These are phyloP conservation scores for Arthrinium phaeospermum DNA, from an alignment of 2,329 filamentous ascomycete species.

Conservation along the genomic window DNA sequence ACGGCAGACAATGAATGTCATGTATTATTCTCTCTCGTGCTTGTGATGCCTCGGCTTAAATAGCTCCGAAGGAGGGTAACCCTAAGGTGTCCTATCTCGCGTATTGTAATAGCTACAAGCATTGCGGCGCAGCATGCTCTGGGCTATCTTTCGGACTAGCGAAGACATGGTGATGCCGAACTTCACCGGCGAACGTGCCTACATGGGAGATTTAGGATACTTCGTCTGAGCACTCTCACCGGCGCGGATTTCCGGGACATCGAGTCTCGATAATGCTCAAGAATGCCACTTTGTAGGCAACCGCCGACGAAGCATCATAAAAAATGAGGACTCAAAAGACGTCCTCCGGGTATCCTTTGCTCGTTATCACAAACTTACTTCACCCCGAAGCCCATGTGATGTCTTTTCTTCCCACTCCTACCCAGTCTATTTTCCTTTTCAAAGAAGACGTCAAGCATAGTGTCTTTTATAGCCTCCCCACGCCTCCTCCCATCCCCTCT, in stretches of 20 bases:
- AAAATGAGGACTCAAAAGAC: neutral
- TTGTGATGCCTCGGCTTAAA: conserved; percentile 1
- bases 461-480: neutral
- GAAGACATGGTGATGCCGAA: neutral
- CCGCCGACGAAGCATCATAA: neutral
- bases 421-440: neutral
- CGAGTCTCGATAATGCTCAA: neutral
- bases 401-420: neutral
- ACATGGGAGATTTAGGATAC: neutral
- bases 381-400: neutral
- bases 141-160: neutral
- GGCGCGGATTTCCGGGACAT: neutral
- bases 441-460: neutral
- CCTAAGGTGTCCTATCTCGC: neutral
- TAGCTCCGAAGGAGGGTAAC: neutral
- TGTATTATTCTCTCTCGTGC: neutral
- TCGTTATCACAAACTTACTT: neutral
- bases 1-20: neutral
- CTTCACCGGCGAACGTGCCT: neutral
- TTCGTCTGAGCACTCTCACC: neutral
- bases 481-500: neutral
- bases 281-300: neutral
- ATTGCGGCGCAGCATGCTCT: conserved; percentile 2
- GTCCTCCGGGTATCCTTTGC: neutral
- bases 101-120: neutral